phyloP scores from a whole-genome alignment of 352 stramenopile genomes.

The Pythium phragmiticola region DNA sequence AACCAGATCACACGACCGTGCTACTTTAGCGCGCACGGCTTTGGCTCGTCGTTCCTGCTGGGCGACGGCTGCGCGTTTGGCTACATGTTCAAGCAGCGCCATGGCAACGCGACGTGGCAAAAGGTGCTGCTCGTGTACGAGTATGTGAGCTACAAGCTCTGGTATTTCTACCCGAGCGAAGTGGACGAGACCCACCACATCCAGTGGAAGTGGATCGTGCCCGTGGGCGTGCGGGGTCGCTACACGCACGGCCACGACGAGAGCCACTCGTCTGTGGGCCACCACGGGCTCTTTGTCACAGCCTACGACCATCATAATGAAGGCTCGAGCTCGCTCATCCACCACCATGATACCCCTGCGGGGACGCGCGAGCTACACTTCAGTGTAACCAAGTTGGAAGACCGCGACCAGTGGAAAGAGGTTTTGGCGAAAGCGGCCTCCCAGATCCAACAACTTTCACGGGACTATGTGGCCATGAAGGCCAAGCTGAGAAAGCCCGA shows the following conservation, averaged over 20 bases:
- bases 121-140: slow-evolving; percentile 87
- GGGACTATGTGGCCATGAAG: slow-evolving; percentile 62
- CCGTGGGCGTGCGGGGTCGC: slow-evolving; percentile 61
- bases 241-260: slow-evolving; percentile 88
- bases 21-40: slow-evolving; percentile 79
- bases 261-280: slow-evolving; percentile 75
- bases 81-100: slow-evolving; percentile 80
- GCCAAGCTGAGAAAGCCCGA: slow-evolving; percentile 81
- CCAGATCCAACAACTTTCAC: slow-evolving; percentile 63
- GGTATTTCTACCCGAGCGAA: slow-evolving; percentile 88
- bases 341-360: slow-evolving; percentile 47
- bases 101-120: slow-evolving; percentile 65
- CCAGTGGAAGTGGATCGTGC: slow-evolving; percentile 88
- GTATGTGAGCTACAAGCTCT: slow-evolving; percentile 85
- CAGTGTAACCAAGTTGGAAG: slow-evolving; percentile 82
- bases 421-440: slow-evolving; percentile 55
- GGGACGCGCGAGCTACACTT: slow-evolving; percentile 79
- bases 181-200: slow-evolving; percentile 80
- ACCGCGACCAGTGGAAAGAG: slow-evolving; percentile 80
- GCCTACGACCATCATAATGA: slow-evolving; percentile 74
- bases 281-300: slow-evolving; percentile 82
- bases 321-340: slow-evolving; percentile 16
- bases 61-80: slow-evolving; percentile 84
- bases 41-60: slow-evolving; percentile 83
- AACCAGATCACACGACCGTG: slow-evolving; percentile 85